phyloP scores from a whole-genome alignment of 176 grass and related monocot genomes.

The Eleusine indica region DNA sequence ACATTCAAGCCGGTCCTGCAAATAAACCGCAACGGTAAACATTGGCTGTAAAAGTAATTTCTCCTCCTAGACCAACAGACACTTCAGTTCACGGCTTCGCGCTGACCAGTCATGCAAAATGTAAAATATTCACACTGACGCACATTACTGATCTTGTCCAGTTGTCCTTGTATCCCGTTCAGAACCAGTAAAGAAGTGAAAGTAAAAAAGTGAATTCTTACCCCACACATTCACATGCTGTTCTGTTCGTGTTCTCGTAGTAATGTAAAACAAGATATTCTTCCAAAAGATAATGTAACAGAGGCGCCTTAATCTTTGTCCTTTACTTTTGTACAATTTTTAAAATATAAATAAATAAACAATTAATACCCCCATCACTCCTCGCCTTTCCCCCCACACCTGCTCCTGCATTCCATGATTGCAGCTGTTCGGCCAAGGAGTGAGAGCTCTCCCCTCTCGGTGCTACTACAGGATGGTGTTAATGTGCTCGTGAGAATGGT shows the following conservation, averaged over 20 bases:
- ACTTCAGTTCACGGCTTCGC: background rate
- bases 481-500: conserved; percentile 19
- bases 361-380: conserved; percentile 55
- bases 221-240: conserved; percentile 27
- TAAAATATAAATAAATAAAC: conserved; percentile 30
- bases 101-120: background rate
- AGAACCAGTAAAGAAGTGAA: conserved; percentile 28
- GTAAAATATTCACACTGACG: conserved; percentile 11
- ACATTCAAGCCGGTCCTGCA: background rate
- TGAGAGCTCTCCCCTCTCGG: conserved; percentile 19
- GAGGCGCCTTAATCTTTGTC: conserved; percentile 50
- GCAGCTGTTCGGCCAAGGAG: conserved; percentile 23
- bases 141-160: background rate
- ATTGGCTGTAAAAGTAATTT: conserved; percentile 24
- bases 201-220: conserved; percentile 30
- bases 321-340: conserved; percentile 37
- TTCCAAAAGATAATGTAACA: background rate
- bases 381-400: background rate
- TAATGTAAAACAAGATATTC: conserved; percentile 28
- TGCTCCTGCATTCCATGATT: conserved; percentile 38
- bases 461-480: background rate
- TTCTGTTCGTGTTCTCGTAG: conserved; percentile 25
- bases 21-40: conserved; percentile 33
- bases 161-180: background rate
- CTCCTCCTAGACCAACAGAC: background rate